Conservation (phyloP, 2,329 filamentous ascomycete species). For the Zelopaecilomyces penicillatus region DNA sequence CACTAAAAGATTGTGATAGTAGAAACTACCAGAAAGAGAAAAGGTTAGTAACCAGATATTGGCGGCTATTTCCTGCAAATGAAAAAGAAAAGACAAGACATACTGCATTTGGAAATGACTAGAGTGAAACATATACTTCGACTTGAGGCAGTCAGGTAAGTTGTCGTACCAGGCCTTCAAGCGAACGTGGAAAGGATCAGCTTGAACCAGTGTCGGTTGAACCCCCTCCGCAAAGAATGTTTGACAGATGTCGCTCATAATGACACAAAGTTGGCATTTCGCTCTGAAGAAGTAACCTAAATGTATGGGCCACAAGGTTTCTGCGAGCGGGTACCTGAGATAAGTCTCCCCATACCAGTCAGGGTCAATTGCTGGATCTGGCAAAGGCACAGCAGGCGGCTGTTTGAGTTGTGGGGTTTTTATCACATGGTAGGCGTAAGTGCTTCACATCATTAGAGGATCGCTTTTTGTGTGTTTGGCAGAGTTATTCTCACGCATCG, state of each 20-base stretch:
- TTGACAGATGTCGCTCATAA: slow-evolving; percentile 25
- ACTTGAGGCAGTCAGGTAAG: slow-evolving; percentile 18
- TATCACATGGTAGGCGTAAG: slow-evolving; percentile 16
- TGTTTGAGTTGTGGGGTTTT: slow-evolving; percentile 19
- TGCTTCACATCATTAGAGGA: too few relatives aligned
- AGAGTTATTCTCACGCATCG: slow-evolving; percentile 17
- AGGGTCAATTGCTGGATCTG: slow-evolving; percentile 14
- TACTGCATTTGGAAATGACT: slow-evolving; percentile 29
- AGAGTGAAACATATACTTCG: slow-evolving; percentile 23
- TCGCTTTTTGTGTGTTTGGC: too few relatives aligned
- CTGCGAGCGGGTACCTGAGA: slow-evolving; percentile 25
- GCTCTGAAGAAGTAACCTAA: slow-evolving; percentile 22
- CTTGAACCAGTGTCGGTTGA: slow-evolving; percentile 11
- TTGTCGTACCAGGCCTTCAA: slow-evolving; percentile 20
- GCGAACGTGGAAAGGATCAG: slow-evolving; percentile 12
- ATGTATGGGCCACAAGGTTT: slow-evolving; percentile 12
- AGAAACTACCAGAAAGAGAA: slow-evolving; percentile 11
- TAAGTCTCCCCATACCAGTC: slow-evolving; percentile 28
- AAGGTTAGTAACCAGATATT: background rate
- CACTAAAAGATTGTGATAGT: slow-evolving; percentile 18
- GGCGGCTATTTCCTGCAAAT: background rate
- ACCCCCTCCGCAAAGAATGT: slow-evolving; percentile 10
- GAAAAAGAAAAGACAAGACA: slow-evolving; percentile 8
- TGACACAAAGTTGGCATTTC: slow-evolving; percentile 19
- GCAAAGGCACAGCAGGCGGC: slow-evolving; percentile 22